phyloP scores from a whole-genome alignment of 1,284 basidiomycete species.

The Xerocomus alliaceus region DNA sequence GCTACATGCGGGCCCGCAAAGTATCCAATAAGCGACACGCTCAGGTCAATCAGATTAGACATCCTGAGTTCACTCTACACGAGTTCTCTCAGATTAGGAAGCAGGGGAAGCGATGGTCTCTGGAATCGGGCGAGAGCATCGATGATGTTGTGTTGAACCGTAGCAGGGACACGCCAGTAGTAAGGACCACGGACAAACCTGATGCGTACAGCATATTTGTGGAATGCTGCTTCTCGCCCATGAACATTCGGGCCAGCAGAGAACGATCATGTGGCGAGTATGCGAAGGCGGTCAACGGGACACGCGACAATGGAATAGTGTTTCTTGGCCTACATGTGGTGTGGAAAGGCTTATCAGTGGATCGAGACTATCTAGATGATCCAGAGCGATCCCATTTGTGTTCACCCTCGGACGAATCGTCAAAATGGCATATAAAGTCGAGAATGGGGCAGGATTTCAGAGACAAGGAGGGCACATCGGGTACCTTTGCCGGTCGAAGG shows the following conservation, averaged over 20 bases:
- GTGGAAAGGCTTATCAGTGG: slow-evolving; percentile 35
- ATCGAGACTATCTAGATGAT: slow-evolving; percentile 33
- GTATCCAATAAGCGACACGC: slow-evolving; percentile 34
- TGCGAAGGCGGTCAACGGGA: neutral
- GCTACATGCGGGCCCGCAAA: slow-evolving; percentile 32
- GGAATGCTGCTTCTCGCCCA: slow-evolving; percentile 37
- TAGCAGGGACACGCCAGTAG: slow-evolving; percentile 26
- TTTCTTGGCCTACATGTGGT: slow-evolving; percentile 32
- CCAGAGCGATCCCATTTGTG: slow-evolving; percentile 33
- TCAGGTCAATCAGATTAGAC: slow-evolving; percentile 34
- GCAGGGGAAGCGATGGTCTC: slow-evolving; percentile 26
- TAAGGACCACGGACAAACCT: slow-evolving; percentile 30
- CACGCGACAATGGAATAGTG: slow-evolving; percentile 31
- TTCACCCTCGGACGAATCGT: slow-evolving; percentile 29
- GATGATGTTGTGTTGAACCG: slow-evolving; percentile 32
- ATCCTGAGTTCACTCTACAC: slow-evolving; percentile 36
- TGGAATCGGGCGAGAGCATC: slow-evolving; percentile 21
- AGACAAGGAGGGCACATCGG: slow-evolving; percentile 31
- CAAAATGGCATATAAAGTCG: slow-evolving; percentile 27
- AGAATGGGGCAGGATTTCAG: slow-evolving; percentile 37
- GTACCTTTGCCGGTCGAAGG: neutral
- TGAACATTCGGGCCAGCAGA: slow-evolving; percentile 30
- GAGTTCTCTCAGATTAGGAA: slow-evolving; percentile 39
- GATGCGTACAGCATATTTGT: slow-evolving; percentile 34
- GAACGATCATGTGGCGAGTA: neutral